These are phyloP conservation scores for Penicillium chermesinum DNA, from an alignment of 495 filamentous ascomycete genomes.

Conservation along the genomic window DNA sequence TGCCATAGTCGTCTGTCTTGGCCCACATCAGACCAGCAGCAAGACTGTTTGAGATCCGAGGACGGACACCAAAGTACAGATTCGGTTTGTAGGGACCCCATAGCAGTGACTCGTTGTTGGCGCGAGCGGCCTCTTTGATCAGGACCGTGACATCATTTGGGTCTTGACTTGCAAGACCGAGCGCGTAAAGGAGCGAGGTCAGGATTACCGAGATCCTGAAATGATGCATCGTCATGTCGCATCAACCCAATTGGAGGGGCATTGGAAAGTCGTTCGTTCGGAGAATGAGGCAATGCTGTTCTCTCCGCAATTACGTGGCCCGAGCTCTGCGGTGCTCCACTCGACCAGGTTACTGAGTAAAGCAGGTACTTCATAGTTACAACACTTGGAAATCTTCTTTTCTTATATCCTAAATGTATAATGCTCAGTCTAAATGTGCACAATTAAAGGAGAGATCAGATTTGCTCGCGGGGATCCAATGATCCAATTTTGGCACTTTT, in stretches of 20 bases:
- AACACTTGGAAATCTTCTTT: background rate
- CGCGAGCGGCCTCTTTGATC: slow-evolving; percentile 39
- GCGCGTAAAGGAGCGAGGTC: slow-evolving; percentile 28
- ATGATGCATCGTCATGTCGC: slow-evolving; percentile 28
- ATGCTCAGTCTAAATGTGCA: too few relatives aligned
- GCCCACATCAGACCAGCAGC: slow-evolving; percentile 85
- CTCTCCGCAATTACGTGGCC: slow-evolving; percentile 40
- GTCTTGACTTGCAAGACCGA: slow-evolving; percentile 29
- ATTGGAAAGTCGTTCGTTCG: slow-evolving; percentile 12
- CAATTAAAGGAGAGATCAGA: slow-evolving; percentile 21
- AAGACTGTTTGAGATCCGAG: slow-evolving; percentile 80
- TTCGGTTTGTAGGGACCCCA: slow-evolving; percentile 97
- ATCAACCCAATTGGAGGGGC: slow-evolving; percentile 20
- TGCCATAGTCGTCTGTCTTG: slow-evolving; percentile 73
- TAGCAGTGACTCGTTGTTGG: slow-evolving; percentile 80
- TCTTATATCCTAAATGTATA: too few relatives aligned
- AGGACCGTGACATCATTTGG: slow-evolving; percentile 35
- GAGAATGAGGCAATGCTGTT: slow-evolving; percentile 19
- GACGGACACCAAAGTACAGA: slow-evolving; percentile 89
- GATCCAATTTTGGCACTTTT: slow-evolving; percentile 67
- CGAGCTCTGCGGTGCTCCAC: slow-evolving; percentile 24
- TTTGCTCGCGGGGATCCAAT: slow-evolving; percentile 60
- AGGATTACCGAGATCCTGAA: slow-evolving; percentile 25
- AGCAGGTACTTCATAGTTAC: background rate
- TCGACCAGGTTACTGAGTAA: background rate